Base-by-base conservation (phyloP, 768 basidiomycete species). In the Megacollybia marginata region DNA sequence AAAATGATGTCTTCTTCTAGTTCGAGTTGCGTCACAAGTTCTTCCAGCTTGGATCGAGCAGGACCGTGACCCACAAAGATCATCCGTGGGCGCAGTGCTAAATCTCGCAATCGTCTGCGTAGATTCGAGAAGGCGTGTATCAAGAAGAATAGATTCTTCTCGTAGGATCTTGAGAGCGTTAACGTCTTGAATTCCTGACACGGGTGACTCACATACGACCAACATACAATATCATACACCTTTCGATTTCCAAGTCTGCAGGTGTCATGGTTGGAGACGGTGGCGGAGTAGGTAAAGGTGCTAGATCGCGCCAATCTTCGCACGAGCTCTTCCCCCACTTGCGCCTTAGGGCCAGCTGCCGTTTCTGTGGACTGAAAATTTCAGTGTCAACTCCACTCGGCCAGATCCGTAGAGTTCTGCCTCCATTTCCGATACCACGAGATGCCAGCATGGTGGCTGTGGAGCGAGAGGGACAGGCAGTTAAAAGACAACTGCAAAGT, bases 1-100 rank as follows among this genome's bases (percentile, higher is more conserved):
- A 71, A 75, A 0, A 53, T 65, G 7, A 63, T 68, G 33, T 62
- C 33, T 6, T 44, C 33, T 5, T 20, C 18, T 16, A 16, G 34
- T 13, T 15, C 4, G 2, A 52, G 38, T 40, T 40, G 38, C 5
- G 18, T 18, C 15, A 40, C 38, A 18, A 18, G 13, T 8, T 40
- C 15, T 40, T 40, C 18, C 15, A 40, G 5, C 18, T 40, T 13
- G 18, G 18, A 18, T 13, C 13, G 18, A 15, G 38, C 38, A 15
- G 38, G 38, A 15, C 38, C 38, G 8, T 40, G 15, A 2, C 38
- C 38, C 15, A 40, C 18, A 2, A 40, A 40, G 38, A 40, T 40
- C 18, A 40, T 13, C 8, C 38, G 38, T 15, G 38, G 38, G 45
- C 16, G 19, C 5, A 32, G 18, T 63, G 38, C n/a, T 15, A 19